phyloP scores from a whole-genome alignment of 805 yeast genomes.

The Ogataea glucozyma region DNA sequence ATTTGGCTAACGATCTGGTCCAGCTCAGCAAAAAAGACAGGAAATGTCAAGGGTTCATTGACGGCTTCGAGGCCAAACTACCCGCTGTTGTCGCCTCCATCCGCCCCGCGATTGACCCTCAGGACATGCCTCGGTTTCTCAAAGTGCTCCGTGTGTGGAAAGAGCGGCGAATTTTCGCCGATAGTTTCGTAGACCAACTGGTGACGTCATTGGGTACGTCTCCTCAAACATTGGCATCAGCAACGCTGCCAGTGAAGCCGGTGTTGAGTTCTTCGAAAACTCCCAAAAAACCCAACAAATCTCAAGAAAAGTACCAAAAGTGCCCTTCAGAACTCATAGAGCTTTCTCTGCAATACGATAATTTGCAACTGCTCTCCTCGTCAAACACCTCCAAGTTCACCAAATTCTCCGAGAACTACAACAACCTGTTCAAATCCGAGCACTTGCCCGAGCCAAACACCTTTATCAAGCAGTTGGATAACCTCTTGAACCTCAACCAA shows the following conservation, averaged over 20 bases:
- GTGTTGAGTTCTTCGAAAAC: neutral
- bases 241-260: conserved; percentile 6
- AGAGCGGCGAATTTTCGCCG: conserved; percentile 49
- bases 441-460: conserved; percentile 34
- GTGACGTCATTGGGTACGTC: conserved; percentile 8
- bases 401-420: conserved; percentile 26
- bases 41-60: conserved; percentile 53
- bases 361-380: conserved; percentile 25
- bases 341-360: conserved; percentile 26
- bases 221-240: conserved; percentile 5
- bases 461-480: conserved; percentile 28
- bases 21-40: conserved; percentile 72
- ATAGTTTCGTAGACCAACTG: conserved; percentile 21
- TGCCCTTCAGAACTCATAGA: conserved; percentile 30
- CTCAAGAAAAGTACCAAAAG: conserved; percentile 11
- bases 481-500: conserved; percentile 16
- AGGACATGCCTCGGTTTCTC: conserved; percentile 41
- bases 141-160: conserved; percentile 60
- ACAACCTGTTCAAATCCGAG: conserved; percentile 30
- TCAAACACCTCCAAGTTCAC: conserved; percentile 21
- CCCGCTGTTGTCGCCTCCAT: conserved; percentile 42
- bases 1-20: conserved; percentile 77
- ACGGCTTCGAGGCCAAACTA: conserved; percentile 54
- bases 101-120: conserved; percentile 27
- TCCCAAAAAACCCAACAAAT: neutral